Conservation (phyloP, 768 basidiomycete species). For the Flagelloscypha sp. region DNA sequence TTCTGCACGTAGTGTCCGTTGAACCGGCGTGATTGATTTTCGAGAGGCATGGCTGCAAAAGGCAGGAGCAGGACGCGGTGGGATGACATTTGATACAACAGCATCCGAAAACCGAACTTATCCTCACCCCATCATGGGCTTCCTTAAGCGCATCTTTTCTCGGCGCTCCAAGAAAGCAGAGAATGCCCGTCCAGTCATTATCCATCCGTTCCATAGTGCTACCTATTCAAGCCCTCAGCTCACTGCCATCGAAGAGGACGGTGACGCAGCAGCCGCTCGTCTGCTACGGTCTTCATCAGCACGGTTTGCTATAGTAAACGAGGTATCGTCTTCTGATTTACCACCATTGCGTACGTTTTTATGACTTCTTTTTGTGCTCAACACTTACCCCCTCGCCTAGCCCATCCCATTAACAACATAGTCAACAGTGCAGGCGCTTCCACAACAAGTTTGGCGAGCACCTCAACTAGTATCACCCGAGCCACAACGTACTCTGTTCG, state of each 20-base stretch:
- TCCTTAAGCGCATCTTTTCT: slow-evolving; percentile 64
- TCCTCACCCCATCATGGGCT: slow-evolving; percentile 41
- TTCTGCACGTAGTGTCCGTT: slow-evolving; percentile 30
- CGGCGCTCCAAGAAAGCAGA: slow-evolving; percentile 58
- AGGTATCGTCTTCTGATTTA: slow-evolving; percentile 47
- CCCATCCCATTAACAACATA: slow-evolving; percentile 60
- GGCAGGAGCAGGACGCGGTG: slow-evolving; percentile 8
- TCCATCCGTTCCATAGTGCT: slow-evolving; percentile 19
- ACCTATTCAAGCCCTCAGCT: slow-evolving; percentile 16
- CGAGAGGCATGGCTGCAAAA: slow-evolving; percentile 1
- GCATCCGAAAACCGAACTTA: slow-evolving; percentile 14
- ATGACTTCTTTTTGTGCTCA: neutral
- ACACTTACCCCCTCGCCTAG: slow-evolving; percentile 22
- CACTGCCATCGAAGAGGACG: slow-evolving; percentile 32
- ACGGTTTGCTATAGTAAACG: slow-evolving; percentile 48
- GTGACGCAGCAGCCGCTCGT: slow-evolving; percentile 33
- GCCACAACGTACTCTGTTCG: slow-evolving; percentile 66
- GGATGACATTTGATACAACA: slow-evolving; percentile 24
- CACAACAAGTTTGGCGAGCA: slow-evolving; percentile 44
- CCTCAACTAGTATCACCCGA: slow-evolving; percentile 37
- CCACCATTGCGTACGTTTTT: slow-evolving; percentile 61
- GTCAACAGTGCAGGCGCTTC: slow-evolving; percentile 42
- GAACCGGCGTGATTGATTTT: neutral
- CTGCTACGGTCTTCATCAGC: slow-evolving; percentile 69
- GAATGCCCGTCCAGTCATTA: slow-evolving; percentile 23